A percentile compares a stretch with the other conserved stretches of the same genome.
phyloP scores from a whole-genome alignment of 306 rosid genomes.

The Crataegus laevigata region DNA sequence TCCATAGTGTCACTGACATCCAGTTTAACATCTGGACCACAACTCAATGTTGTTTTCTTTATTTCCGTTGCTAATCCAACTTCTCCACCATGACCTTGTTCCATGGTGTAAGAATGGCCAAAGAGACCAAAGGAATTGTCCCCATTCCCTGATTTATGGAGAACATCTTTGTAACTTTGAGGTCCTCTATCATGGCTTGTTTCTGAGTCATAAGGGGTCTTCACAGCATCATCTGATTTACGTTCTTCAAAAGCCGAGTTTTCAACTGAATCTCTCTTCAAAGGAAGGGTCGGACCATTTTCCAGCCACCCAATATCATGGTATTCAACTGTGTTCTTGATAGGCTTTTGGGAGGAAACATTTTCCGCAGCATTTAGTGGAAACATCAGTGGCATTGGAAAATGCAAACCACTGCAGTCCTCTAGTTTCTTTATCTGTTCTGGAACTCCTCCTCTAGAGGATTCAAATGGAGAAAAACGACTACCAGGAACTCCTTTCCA shows the following conservation, averaged over 20 bases:
- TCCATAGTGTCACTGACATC: constrained; percentile 18
- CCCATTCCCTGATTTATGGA: constrained; percentile 21
- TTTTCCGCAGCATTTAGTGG: constrained; percentile 23
- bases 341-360: constrained; percentile 31
- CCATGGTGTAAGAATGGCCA: constrained; percentile 24
- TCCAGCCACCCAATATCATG: constrained; percentile 26
- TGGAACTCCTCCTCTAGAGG: constrained; percentile 23
- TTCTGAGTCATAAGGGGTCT: constrained; percentile 24
- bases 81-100: constrained; percentile 29
- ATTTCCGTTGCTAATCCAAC: constrained; percentile 23
- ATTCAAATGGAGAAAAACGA: constrained; percentile 39
- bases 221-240: constrained; percentile 25
- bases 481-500: constrained; percentile 76
- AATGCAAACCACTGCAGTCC: constrained; percentile 19
- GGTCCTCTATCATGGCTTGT: constrained; percentile 19
- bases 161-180: constrained; percentile 24
- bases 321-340: constrained; percentile 19
- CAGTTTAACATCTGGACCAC: constrained; percentile 19
- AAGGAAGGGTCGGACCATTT: constrained; percentile 28
- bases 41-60: constrained; percentile 14
- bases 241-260: constrained; percentile 30
- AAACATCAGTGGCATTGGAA: constrained; percentile 28
- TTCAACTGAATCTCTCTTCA: constrained; percentile 24
- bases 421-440: constrained; percentile 31
- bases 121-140: constrained; percentile 29